These are phyloP conservation scores for Phytophthora vignae DNA, from an alignment of 352 stramenopile genomes.

Conservation along the genomic window DNA sequence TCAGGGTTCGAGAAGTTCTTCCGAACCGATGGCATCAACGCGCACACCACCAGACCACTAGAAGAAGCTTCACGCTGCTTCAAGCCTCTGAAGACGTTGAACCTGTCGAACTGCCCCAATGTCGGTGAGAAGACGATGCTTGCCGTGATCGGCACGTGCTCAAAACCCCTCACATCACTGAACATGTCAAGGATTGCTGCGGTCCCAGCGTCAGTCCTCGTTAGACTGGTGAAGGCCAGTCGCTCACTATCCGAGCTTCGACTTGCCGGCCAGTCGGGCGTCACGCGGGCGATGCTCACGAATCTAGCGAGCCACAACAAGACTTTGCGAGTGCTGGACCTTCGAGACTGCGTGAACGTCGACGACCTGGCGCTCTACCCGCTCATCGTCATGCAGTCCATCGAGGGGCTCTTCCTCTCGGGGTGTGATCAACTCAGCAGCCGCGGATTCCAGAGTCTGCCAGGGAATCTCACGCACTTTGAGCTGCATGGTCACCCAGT, in stretches of 20 bases:
- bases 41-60: neutral
- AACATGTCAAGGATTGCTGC: conserved; percentile 46
- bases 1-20: conserved; percentile 56
- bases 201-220: conserved; percentile 32
- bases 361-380: conserved; percentile 75
- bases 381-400: conserved; percentile 64
- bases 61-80: conserved; percentile 1
- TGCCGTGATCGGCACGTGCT: conserved; percentile 42
- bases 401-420: conserved; percentile 58
- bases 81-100: conserved; percentile 40
- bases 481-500: conserved; percentile 38
- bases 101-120: conserved; percentile 35
- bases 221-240: conserved; percentile 52
- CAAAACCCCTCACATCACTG: conserved; percentile 38
- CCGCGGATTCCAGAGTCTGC: conserved; percentile 56
- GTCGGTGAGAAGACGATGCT: conserved; percentile 45
- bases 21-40: conserved; percentile 40
- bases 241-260: conserved; percentile 39
- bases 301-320: conserved; percentile 68
- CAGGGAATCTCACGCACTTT: conserved; percentile 44
- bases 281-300: conserved; percentile 55
- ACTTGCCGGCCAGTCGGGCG: conserved; percentile 43
- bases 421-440: conserved; percentile 41
- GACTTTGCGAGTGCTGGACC: conserved; percentile 57
- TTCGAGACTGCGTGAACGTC: conserved; percentile 55